Conservation (phyloP, 2,329 filamentous ascomycete genomes). For the Aspergillus brasiliensis region DNA sequence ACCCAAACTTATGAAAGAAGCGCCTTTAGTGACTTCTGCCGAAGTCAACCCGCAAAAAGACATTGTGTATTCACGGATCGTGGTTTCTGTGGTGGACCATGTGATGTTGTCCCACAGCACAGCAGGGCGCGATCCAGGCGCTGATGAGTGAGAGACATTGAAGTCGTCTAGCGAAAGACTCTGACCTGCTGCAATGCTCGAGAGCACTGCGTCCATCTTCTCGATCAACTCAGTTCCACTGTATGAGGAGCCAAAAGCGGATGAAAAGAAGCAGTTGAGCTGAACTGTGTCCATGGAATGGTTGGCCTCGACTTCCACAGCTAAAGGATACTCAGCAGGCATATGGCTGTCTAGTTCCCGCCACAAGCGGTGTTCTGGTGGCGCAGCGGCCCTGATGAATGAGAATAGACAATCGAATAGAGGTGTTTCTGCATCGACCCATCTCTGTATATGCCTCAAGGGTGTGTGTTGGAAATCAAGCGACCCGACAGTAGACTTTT, state of each 20-base stretch:
- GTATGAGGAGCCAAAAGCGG: slow-evolving; percentile 26
- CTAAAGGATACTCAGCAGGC: slow-evolving; percentile 39
- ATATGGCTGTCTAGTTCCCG: slow-evolving; percentile 36
- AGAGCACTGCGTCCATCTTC: slow-evolving; percentile 35
- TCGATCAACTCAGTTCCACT: slow-evolving; percentile 32
- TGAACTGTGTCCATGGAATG: slow-evolving; percentile 22
- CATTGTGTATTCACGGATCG: slow-evolving; percentile 26
- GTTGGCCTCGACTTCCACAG: slow-evolving; percentile 38
- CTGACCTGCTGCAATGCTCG: slow-evolving; percentile 28
- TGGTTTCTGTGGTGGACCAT: slow-evolving; percentile 27
- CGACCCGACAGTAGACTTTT: slow-evolving; percentile 28
- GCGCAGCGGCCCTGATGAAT: slow-evolving; percentile 25
- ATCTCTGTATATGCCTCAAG: slow-evolving; percentile 38
- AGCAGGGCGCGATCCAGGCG: background rate
- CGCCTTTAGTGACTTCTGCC: slow-evolving; percentile 28
- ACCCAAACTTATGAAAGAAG: slow-evolving; percentile 37
- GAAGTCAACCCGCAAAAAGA: slow-evolving; percentile 27
- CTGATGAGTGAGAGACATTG: slow-evolving; percentile 17
- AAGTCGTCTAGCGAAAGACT: slow-evolving; percentile 27
- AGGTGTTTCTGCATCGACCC: slow-evolving; percentile 33
- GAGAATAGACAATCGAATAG: slow-evolving; percentile 42
- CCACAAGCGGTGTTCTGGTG: slow-evolving; percentile 27
- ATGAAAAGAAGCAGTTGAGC: slow-evolving; percentile 29
- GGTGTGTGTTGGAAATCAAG: slow-evolving; percentile 41
- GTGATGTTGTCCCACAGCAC: slow-evolving; percentile 21